Conservation (phyloP, 169 alveolate species). For the Plasmodium reichenowi region DNA sequence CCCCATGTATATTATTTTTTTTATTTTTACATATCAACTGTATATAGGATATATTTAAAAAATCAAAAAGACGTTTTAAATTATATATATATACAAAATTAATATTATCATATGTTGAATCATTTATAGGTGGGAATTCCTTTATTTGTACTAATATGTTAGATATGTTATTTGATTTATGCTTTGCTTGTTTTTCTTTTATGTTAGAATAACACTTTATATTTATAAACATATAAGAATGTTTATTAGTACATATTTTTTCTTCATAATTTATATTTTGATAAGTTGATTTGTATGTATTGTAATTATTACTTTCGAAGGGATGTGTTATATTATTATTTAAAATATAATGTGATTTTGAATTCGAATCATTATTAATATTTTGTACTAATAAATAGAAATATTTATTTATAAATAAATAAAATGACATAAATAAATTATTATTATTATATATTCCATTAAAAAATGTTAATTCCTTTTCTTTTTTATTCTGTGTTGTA, state of each 20-base stretch:
- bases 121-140: slow-evolving; percentile 35
- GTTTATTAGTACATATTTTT: slow-evolving; percentile 1
- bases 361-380: too few relatives aligned
- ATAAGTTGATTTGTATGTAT: too few relatives aligned
- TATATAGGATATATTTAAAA: slow-evolving; percentile 51
- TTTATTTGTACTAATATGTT: slow-evolving; percentile 26
- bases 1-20: not conserved
- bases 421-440: slow-evolving; percentile 39
- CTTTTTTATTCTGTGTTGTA: slow-evolving; percentile 17
- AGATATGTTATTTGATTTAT: slow-evolving; percentile 4
- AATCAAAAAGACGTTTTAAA: slow-evolving; percentile 36
- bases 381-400: slow-evolving; percentile 11
- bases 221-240: slow-evolving; percentile 66
- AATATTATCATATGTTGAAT: slow-evolving; percentile 21
- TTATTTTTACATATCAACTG: slow-evolving; percentile 19
- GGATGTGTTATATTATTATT: too few relatives aligned
- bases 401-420: slow-evolving; percentile 52
- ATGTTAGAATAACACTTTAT: not conserved
- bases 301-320: too few relatives aligned
- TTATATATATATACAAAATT: slow-evolving; percentile 48
- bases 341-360: too few relatives aligned
- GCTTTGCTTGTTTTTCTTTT: slow-evolving; percentile 2
- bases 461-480: slow-evolving; percentile 26
- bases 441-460: slow-evolving; percentile 19
- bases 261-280: too few relatives aligned